These are phyloP conservation scores for Excoecaria cochinchinensis DNA, from an alignment of 345 rosid genomes.

Conservation along the genomic window DNA sequence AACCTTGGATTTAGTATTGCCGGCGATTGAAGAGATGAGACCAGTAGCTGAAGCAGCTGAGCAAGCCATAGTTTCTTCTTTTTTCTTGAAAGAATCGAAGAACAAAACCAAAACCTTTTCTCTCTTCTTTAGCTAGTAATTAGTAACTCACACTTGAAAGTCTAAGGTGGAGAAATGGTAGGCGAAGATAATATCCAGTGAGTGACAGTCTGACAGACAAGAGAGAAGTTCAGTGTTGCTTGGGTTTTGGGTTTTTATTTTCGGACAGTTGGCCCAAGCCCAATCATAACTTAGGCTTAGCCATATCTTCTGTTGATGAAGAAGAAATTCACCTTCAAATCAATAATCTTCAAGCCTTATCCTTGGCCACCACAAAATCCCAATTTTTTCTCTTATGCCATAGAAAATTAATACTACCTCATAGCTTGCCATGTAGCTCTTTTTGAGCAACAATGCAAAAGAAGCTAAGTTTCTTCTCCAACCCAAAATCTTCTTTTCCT, in stretches of 20 bases:
- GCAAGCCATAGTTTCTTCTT: slow-evolving; percentile 52
- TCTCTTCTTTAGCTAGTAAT: background rate
- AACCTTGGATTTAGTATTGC: slow-evolving; percentile 36
- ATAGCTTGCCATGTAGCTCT: slow-evolving; percentile 16
- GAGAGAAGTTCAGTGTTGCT: background rate
- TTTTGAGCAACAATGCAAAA: slow-evolving; percentile 41
- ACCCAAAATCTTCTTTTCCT: slow-evolving; percentile 29
- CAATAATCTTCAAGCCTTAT: slow-evolving; percentile 18
- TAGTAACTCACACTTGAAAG: background rate
- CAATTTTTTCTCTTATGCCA: background rate
- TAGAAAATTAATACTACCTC: background rate
- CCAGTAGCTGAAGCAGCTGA: slow-evolving; percentile 59
- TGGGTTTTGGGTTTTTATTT: background rate
- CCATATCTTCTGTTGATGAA: background rate
- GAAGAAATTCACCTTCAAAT: background rate
- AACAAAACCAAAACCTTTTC: background rate
- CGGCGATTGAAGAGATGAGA: slow-evolving; percentile 52
- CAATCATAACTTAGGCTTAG: background rate
- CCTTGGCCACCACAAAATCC: slow-evolving; percentile 20
- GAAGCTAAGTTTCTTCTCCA: slow-evolving; percentile 44
- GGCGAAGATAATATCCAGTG: background rate
- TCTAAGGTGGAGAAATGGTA: slow-evolving; percentile 35
- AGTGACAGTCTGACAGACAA: background rate
- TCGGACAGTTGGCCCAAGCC: background rate
- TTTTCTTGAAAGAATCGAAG: background rate